Evolutionary conservation across 2,329 filamentous ascomycete genomes (phyloP).

Genomic region (Magnaporthiopsis rhizophila): DNA sequence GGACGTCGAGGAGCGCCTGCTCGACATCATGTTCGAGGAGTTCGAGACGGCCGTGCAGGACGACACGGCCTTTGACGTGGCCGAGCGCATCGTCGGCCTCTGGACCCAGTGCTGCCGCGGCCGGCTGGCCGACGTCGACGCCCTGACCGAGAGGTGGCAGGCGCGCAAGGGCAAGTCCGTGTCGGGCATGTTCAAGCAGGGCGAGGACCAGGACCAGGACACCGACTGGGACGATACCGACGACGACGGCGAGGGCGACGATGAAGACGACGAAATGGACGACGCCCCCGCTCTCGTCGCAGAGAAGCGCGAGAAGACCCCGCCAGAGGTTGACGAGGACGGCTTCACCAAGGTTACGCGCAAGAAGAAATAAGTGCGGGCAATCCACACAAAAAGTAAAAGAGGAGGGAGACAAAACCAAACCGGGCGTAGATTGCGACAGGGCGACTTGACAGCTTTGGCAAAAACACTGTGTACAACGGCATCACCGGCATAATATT

Average conservation of each 20-base stretch:
- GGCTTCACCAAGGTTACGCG: conserved; percentile 70
- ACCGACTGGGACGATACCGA: conserved; percentile 52
- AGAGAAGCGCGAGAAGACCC: conserved; percentile 51
- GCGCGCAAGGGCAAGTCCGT: conserved; percentile 53
- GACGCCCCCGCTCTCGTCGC: conserved; percentile 58
- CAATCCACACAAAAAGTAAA: background rate
- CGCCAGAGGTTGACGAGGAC: conserved; percentile 71
- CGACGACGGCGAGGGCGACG: conserved; percentile 40
- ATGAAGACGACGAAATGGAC: conserved; percentile 57
- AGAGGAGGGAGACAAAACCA: too few relatives aligned
- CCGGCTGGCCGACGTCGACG: conserved; percentile 56
- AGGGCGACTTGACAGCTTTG: background rate
- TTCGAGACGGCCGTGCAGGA: conserved; percentile 93
- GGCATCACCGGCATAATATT: background rate
- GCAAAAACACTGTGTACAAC: background rate
- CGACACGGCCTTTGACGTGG: conserved; percentile 69
- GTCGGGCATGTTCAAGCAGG: conserved; percentile 44
- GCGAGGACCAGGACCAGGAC: conserved; percentile 47
- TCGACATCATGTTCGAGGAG: conserved; percentile 92
- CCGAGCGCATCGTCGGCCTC: conserved; percentile 62
- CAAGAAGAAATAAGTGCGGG: conserved; percentile 43
- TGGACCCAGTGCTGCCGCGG: conserved; percentile 57
- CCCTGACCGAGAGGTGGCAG: conserved; percentile 55
- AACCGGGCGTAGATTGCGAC: too few relatives aligned
- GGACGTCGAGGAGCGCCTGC: conserved; percentile 75